Base-by-base conservation (phyloP, 257 asterid species). In the Petrea volubilis region DNA sequence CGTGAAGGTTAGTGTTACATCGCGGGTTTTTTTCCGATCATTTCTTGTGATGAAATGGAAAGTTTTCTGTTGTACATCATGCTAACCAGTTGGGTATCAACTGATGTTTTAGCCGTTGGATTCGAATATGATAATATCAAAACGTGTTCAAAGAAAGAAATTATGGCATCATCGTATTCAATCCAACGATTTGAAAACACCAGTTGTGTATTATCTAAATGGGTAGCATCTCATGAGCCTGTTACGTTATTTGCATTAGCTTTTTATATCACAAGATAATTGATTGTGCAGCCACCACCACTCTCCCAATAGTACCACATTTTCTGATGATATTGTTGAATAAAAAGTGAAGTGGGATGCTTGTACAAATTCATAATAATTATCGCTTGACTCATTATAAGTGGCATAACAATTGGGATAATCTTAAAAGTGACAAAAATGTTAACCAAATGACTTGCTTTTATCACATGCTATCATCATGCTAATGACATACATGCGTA, bases 391-490 rank as follows among this genome's bases (percentile, higher is more conserved):
- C 21, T 33, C 27, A 24, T 34, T 49, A 59, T 66, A 59, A 28
- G 29, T n/a, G 60, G 38, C 31, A 5, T 29, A 28, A 53, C 69
- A 43, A 14, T 68, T 50, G 46, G 17, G 52, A 52, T 40, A 43
- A 40, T 36, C 57, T 40, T 51, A 34, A 27, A 18, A 12, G 67
- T 43, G 53, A 61, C 50, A 74, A 50, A 7, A 36, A 50, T 23
- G 6, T 51, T 61, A 21, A 59, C 4, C 7, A 38, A 38, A 51
- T 40, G 10, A 24, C 15, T 20, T 69, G 67, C 46, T 70, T 71
- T 71, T 17, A 43, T 70, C 73, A 70, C 74, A 64, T 77, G 81
- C 36, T 41, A 29, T 25, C 77, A 72, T 68, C 76, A 71, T 60
- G 81, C 70, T 57, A 33, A 51, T 75, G 72, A 34, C 60, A 63